phyloP scores from a whole-genome alignment of 2,329 filamentous ascomycete species.

The Ophiocordyceps polyrhachis-furcata region DNA sequence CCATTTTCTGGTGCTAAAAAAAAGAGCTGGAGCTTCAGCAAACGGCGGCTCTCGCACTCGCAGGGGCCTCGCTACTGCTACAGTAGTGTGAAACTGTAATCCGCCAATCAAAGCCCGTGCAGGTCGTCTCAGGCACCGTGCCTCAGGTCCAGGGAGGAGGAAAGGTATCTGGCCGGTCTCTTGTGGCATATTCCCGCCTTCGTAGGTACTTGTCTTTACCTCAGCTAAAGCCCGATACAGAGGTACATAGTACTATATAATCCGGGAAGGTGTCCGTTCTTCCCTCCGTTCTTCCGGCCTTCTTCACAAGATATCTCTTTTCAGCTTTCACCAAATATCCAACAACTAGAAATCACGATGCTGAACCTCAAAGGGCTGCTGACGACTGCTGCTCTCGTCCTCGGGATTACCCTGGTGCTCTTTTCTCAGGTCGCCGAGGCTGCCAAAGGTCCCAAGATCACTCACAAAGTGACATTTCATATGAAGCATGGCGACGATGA shows the following conservation, averaged over 20 bases:
- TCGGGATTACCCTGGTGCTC: slow-evolving; percentile 57
- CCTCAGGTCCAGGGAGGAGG: neutral
- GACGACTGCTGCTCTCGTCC: slow-evolving; percentile 54
- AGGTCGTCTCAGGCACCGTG: neutral
- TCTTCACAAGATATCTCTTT: neutral
- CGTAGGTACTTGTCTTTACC: neutral
- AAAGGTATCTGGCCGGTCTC: neutral
- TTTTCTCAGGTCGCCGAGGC: slow-evolving; percentile 59
- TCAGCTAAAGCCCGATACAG: neutral
- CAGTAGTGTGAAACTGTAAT: neutral
- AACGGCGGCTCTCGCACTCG: neutral
- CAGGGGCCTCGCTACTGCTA: too few relatives aligned
- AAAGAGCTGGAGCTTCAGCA: neutral
- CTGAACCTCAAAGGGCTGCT: slow-evolving; percentile 53
- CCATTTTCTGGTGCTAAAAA: neutral
- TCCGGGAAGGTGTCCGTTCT: neutral
- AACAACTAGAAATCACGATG: slow-evolving; percentile 33
- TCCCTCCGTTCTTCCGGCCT: neutral
- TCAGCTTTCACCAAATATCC: neutral
- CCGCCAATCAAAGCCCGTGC: neutral
- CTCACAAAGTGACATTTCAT: slow-evolving; percentile 85
- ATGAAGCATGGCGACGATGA: slow-evolving; percentile 57
- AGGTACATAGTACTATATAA: neutral
- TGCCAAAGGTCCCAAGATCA: slow-evolving; percentile 82
- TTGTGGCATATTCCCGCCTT: neutral